Evolutionary conservation across 768 basidiomycete species (phyloP).

Genomic region (Pleurotus citrinopileatus): DNA sequence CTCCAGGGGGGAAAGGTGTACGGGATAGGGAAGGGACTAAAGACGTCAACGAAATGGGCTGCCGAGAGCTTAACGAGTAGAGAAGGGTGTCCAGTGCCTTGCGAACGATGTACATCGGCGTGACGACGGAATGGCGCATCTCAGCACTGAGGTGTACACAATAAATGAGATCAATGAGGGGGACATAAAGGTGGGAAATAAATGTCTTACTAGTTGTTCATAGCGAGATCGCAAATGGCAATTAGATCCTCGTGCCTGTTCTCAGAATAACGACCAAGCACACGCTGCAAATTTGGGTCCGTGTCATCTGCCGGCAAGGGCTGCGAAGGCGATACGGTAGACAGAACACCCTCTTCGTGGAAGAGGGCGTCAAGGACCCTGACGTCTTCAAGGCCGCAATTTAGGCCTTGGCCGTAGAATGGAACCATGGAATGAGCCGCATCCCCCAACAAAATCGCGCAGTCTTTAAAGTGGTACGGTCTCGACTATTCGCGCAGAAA

Average conservation of each 20-base stretch:
- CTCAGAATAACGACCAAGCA: slow-evolving; percentile 76
- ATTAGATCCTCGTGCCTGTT: slow-evolving; percentile 84
- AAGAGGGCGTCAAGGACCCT: slow-evolving; percentile 80
- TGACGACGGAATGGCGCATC: slow-evolving; percentile 92
- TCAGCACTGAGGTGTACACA: slow-evolving; percentile 59
- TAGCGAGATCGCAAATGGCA: slow-evolving; percentile 89
- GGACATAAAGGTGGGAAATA: slow-evolving; percentile 14
- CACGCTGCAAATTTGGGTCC: slow-evolving; percentile 41
- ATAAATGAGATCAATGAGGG: slow-evolving; percentile 20
- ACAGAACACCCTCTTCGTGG: slow-evolving; percentile 63
- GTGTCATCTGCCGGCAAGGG: slow-evolving; percentile 45
- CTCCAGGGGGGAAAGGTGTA: slow-evolving; percentile 55
- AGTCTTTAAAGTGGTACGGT: slow-evolving; percentile 89
- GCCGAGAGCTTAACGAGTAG: slow-evolving; percentile 55
- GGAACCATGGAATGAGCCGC: slow-evolving; percentile 99
- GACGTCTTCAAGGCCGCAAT: slow-evolving; percentile 97
- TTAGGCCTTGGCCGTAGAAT: slow-evolving; percentile 95
- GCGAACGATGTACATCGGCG: slow-evolving; percentile 72
- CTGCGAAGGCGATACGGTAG: slow-evolving; percentile 28
- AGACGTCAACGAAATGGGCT: slow-evolving; percentile 42
- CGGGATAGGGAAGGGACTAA: slow-evolving; percentile 45
- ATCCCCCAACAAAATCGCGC: slow-evolving; percentile 87
- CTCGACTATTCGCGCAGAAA: slow-evolving; percentile 47
- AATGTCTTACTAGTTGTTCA: slow-evolving; percentile 90
- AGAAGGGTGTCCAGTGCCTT: slow-evolving; percentile 78